These are phyloP conservation scores for Trichoderma arundinaceum DNA, from an alignment of 2,329 filamentous ascomycete species.

Conservation along the genomic window DNA sequence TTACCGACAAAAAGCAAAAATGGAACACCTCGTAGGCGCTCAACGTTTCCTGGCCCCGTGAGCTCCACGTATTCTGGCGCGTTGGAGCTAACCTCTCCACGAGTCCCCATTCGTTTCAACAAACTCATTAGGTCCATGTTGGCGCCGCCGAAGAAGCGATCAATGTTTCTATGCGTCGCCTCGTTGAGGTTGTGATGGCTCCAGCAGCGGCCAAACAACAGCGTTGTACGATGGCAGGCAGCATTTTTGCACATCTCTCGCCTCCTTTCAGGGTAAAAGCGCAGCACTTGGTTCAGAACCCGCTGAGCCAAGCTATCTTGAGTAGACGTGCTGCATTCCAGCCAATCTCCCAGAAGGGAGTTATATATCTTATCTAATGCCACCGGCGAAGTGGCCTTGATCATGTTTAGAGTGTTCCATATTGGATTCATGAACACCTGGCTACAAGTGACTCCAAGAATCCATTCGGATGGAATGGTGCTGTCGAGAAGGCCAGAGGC, in stretches of 20 bases:
- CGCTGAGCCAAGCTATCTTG: slow-evolving; percentile 52
- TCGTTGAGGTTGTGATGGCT: slow-evolving; percentile 69
- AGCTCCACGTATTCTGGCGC: slow-evolving; percentile 54
- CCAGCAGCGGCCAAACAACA: slow-evolving; percentile 68
- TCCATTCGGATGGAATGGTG: slow-evolving; percentile 61
- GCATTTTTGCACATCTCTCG: slow-evolving; percentile 66
- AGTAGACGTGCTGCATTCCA: slow-evolving; percentile 58
- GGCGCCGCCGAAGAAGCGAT: slow-evolving; percentile 66
- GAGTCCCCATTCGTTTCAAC: slow-evolving; percentile 61
- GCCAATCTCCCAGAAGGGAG: slow-evolving; percentile 58
- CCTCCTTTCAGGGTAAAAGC: slow-evolving; percentile 61
- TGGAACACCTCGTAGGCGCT: slow-evolving; percentile 57
- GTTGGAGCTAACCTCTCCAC: slow-evolving; percentile 59
- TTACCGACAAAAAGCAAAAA: slow-evolving; percentile 61
- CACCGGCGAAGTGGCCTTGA: slow-evolving; percentile 59
- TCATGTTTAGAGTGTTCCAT: slow-evolving; percentile 61
- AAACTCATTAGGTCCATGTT: slow-evolving; percentile 63
- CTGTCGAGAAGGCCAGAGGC: slow-evolving; percentile 65
- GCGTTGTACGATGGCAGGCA: slow-evolving; percentile 63
- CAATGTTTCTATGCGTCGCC: slow-evolving; percentile 66
- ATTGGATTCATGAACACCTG: slow-evolving; percentile 69
- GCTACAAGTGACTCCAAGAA: slow-evolving; percentile 62
- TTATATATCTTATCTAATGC: slow-evolving; percentile 57
- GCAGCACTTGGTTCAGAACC: slow-evolving; percentile 59
- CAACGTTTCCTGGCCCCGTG: slow-evolving; percentile 56